Base-by-base conservation (phyloP, 805 yeast genomes). In the Teunomyces cretensis region DNA sequence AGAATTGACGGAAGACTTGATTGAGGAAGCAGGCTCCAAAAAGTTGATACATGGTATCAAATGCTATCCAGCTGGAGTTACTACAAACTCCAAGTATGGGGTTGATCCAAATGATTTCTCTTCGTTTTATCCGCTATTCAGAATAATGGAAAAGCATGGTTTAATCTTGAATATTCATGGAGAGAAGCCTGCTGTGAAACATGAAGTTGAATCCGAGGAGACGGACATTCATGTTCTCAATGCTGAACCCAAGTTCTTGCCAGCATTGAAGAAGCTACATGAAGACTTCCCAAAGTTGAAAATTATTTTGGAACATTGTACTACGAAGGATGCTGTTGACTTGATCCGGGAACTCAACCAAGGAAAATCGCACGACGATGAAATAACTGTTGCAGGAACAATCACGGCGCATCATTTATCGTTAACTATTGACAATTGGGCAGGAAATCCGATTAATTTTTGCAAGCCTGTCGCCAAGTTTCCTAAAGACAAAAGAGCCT, bases 51-150 rank as follows among this genome's bases (percentile, higher is more conserved):
- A 82, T 26, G 99, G 99, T 45, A 88, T 94, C 54, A 94, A 94
- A 65, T 90, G 96, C 63, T 94, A 94, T 64, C 99, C 99, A 33
- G 97, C 98, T 1, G 99, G 99, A 37, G 99, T 94, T 27, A 94
- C 99, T n/a, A 94, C 99, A 32, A 94, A 94, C 70, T 89, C 97
- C 8, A 67, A 79, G 40, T 87, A 84, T 2, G 99, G 99, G 41
- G 97, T 94, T 17, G 94, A 87, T 63, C 95, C 95, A 17, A 88
- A 90, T 56, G 96, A 92, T 58, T 94, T 94, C 67, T 79, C 85
- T 39, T 82, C 78, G 5, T 94, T 91, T 58, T 94, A 90, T 63
- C 96, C 97, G 4, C 76, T 94, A 8, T 94, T 94, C 61, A 76
- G 86, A 58, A 96, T 88, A 11, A 84, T 94, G 92, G 85, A 92